Conservation (phyloP, 139 green algal species). For the Chlamydomonas eustigma region DNA sequence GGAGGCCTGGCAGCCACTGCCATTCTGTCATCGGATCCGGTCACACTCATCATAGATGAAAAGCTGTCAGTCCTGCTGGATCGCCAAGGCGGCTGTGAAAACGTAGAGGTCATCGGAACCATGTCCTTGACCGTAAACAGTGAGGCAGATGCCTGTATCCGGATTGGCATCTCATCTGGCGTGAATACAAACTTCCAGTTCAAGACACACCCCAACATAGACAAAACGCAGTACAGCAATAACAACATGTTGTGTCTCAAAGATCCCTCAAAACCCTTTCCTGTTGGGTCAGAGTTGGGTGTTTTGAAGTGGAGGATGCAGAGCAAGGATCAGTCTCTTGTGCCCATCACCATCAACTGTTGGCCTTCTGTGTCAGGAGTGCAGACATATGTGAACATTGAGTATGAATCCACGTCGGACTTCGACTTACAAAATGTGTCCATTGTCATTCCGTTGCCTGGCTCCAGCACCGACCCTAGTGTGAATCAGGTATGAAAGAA, state of each 20-base stretch:
- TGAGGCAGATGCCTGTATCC: constrained; percentile 73
- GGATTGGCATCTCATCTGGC: constrained; percentile 49
- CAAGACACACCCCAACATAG: constrained; percentile 99
- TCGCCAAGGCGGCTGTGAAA: constrained; percentile 88
- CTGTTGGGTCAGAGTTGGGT: constrained; percentile 75
- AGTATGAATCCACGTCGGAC: constrained; percentile 84
- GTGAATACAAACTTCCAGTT: constrained; percentile 91
- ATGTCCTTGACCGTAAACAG: constrained; percentile 44
- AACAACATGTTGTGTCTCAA: constrained; percentile 85
- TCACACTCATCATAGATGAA: constrained; percentile 74
- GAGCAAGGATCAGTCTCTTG: constrained; percentile 57
- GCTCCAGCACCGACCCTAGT: constrained; percentile 45
- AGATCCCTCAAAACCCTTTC: constrained; percentile 90
- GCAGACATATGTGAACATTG: constrained; percentile 96
- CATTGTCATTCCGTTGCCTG: constrained; percentile 83
- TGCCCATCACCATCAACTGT: constrained; percentile 89
- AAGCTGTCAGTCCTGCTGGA: constrained; percentile 77
- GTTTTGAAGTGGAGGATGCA: constrained; percentile 97
- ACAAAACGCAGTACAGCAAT: constrained; percentile 84
- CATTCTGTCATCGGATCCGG: constrained; percentile 34
- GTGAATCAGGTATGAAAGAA: constrained; percentile 59
- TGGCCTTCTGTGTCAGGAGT: constrained; percentile 85
- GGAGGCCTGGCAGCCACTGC: constrained; percentile 18
- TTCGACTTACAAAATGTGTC: constrained; percentile 91
- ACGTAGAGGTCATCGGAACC: constrained; percentile 84